Base-by-base conservation (phyloP, 441 rosid species). In the Cnidoscolus chayamansa region DNA sequence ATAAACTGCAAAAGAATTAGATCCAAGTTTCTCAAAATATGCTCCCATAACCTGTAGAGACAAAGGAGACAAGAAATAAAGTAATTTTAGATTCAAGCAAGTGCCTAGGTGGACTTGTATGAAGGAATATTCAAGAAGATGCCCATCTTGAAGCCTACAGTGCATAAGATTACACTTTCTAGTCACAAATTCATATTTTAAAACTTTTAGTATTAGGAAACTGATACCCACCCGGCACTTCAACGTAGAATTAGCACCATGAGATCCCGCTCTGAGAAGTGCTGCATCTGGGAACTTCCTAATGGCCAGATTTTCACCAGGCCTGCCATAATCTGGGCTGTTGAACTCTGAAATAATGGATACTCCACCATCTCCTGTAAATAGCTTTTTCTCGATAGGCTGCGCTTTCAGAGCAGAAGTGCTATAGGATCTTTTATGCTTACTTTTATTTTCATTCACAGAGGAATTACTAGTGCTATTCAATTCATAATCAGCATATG, bases 1-100 rank as follows among this genome's bases (percentile, higher is more conserved):
- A 84, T 95, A 95, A 78, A 93, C 99, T 35, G 99, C 99, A 84
- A 95, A 95, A 48, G 98, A 87, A 81, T 91, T 95, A 47, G 99
- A 91, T 60, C 90, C 94, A 58, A 84, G 79, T 81, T 95, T 95
- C 86, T 95, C 99, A 76, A 95, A 91, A 75, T 87, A 90, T 69
- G 99, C 98, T 84, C 99, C 99, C 65, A 86, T 75, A 80, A 95
- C 97, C 99, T 95, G 87, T 67, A 80, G 58, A 68, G 25, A 76
- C 16, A 81, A 47, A 71, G 53, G 55, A 62, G 65, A 75, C 70
- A 72, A 68, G 65, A 64, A 55, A 57, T 67, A 56, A 32, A 53
- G 61, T 43, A 49, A 43, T 53, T 45, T 51, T 43, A 66, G 35
- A 68, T 54, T 65, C 43, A 65, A 62, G 66, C 55, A 72, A 72